Evolutionary conservation across 345 rosid species (phyloP), one percentile per base, ranked within the genome.

Genomic region (Limnanthes douglasii): DNA sequence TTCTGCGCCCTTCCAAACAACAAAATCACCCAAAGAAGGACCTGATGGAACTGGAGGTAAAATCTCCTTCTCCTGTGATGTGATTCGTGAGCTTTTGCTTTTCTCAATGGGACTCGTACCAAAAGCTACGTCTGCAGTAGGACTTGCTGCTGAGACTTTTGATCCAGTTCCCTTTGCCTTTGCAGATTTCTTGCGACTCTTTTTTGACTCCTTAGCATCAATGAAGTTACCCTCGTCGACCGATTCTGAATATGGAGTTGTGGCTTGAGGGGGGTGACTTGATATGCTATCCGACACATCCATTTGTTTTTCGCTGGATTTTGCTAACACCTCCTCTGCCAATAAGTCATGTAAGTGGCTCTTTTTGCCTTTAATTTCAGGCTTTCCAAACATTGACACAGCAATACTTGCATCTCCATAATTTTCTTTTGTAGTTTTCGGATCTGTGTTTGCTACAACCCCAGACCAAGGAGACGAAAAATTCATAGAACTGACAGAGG

Each of bases 1-100:
- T 42, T 73, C 98, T n/a, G n/a, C n/a, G 31, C 68, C 94, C 57
- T 69, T 80, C 98, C 94, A 85, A 8, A 70, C 56, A 45, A 90
- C 96, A 69, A 84, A 90, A 68, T 90, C 98, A 54, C 96, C 98
- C 56, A 85, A 60, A 17, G 96, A 85, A 43, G 88, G 96, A 9
- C 98, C 96, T 5, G 86, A 70, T 4, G 96, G 98, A 44, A 90
- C 58, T 54, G 74, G 47, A 23, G 86, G 85, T 60, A 78, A 59
- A 6, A 66, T 64, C 44, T 77, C 96, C 64, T 73, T 61, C 54
- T 65, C 90, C 52, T 64, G 69, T 37, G 70, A 78, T 31, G 53
- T 60, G 26, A 27, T 3, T 4, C 76, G 93, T 43, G 85, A 47
- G 32, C 48, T 62, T 62, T 74, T 84, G n/a, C 73, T 62, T 61